Percentiles rank a stretch among this genome's conserved stretches.
Conservation (phyloP, 192 early-diverging fungal species). For the Coemansia biformis region DNA sequence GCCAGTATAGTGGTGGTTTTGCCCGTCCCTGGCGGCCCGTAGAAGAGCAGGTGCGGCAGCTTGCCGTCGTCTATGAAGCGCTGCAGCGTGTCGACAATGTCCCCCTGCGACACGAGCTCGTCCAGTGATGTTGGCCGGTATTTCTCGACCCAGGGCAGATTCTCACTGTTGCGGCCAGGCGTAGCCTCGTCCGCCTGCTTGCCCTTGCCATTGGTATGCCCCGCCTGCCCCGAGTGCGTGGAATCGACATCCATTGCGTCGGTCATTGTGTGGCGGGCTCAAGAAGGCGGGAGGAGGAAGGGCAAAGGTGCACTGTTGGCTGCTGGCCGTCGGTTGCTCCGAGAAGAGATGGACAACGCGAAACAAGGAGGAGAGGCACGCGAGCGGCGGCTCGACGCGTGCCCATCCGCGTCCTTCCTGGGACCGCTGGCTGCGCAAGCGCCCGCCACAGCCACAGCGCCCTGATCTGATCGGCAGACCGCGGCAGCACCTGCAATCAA, state of each 20-base stretch:
- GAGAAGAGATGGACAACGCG: too few species aligned
- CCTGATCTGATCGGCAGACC: too few species aligned
- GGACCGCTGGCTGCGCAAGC: too few species aligned
- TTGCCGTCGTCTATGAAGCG: conserved; percentile 87
- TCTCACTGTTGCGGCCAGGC: conserved; percentile 7
- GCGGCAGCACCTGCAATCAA: too few species aligned
- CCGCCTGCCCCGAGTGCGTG: too few species aligned
- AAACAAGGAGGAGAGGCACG: too few species aligned
- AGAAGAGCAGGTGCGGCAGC: conserved; percentile 93
- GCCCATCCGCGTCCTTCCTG: too few species aligned
- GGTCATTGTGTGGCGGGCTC: conserved; percentile 28
- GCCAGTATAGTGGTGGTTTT: conserved; percentile 97
- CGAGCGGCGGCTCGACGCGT: too few species aligned
- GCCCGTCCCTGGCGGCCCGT: conserved; percentile 97
- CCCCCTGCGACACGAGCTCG: conserved; percentile 88
- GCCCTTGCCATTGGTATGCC: conserved; percentile 28
- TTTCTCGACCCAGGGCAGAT: conserved; percentile 84
- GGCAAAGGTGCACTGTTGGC: too few species aligned
- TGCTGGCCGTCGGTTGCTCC: too few species aligned
- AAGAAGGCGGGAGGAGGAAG: too few species aligned
- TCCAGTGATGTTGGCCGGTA: conserved; percentile 85
- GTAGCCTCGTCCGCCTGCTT: conserved; percentile 24
- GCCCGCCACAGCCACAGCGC: too few species aligned
- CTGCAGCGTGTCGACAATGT: conserved; percentile 87
- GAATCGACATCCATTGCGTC: conserved; percentile 47